Evolutionary conservation across 108 stramenopile species (phyloP).

Genomic region (Nitzschia inconspicua): DNA sequence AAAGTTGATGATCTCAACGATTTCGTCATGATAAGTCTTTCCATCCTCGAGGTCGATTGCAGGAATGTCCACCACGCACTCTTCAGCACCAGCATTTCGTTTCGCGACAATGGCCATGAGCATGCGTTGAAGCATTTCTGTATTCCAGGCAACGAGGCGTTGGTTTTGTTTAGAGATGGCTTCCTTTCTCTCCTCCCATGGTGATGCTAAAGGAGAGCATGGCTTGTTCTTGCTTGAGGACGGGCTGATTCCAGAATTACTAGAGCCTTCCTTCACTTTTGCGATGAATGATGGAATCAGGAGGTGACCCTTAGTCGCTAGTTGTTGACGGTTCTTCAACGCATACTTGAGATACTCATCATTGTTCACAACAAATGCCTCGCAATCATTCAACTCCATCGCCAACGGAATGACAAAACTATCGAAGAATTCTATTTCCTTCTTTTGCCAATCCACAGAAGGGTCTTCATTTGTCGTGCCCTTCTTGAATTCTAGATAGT

Average conservation of each 20-base stretch:
- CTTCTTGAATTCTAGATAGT: conserved; percentile 17
- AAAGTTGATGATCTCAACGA: conserved; percentile 13
- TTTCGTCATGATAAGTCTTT: conserved; percentile 12
- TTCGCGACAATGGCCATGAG: conserved; percentile 16
- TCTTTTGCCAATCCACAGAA: conserved; percentile 28
- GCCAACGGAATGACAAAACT: conserved; percentile 46
- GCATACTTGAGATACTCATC: conserved; percentile 39
- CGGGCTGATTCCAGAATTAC: background rate
- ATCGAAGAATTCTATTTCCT: conserved; percentile 48
- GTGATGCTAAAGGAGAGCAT: too few species aligned
- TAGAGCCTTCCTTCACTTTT: background rate
- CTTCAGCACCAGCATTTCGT: background rate
- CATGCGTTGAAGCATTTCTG: conserved; percentile 15
- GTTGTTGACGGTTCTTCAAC: conserved; percentile 27
- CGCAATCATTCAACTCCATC: conserved; percentile 42
- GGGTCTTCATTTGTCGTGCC: conserved; percentile 23
- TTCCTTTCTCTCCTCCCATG: background rate
- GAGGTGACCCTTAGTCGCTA: conserved; percentile 3
- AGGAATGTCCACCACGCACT: too few species aligned
- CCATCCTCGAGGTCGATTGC: background rate
- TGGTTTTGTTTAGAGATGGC: conserved; percentile 12
- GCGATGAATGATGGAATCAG: conserved; percentile 1
- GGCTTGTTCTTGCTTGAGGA: too few species aligned
- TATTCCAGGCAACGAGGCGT: conserved; percentile 28
- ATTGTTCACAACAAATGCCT: conserved; percentile 27